A percentile compares a stretch with the other conserved stretches of the same genome.
Conservation (phyloP, 2,329 filamentous ascomycete genomes). For the Coniella vitis region DNA sequence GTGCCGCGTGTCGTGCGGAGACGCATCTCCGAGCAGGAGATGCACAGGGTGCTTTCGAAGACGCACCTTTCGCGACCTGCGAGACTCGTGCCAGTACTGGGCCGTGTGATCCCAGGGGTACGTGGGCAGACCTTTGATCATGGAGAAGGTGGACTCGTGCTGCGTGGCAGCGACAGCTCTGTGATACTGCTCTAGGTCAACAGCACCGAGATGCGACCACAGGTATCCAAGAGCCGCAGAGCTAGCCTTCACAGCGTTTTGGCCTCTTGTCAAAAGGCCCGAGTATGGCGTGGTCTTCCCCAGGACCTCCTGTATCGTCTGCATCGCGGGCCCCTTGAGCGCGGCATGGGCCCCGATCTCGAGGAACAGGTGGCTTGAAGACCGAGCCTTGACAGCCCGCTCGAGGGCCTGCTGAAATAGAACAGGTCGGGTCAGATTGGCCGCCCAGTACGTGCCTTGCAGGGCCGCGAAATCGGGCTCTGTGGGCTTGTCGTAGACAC, state of each 20-base stretch:
- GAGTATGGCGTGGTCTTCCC: background rate
- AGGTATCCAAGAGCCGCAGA: slow-evolving; percentile 16
- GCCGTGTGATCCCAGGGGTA: slow-evolving; percentile 12
- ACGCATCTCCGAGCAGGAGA: slow-evolving; percentile 2
- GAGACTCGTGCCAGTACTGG: slow-evolving; percentile 12
- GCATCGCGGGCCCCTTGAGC: background rate
- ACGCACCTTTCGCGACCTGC: slow-evolving; percentile 1
- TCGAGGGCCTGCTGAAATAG: slow-evolving; percentile 18
- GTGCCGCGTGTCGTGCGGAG: background rate
- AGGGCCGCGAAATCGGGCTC: background rate
- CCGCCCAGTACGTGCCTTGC: slow-evolving; percentile 16
- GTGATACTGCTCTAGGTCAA: slow-evolving; percentile 6
- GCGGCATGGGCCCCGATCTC: background rate
- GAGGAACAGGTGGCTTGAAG: slow-evolving; percentile 28
- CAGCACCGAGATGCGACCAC: slow-evolving; percentile 10
- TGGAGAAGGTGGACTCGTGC: background rate
- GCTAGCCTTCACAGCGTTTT: slow-evolving; percentile 17
- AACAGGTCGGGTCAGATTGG: slow-evolving; percentile 20
- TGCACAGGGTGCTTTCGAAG: background rate
- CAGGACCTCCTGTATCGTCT: background rate
- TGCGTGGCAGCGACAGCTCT: background rate
- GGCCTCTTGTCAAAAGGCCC: slow-evolving; percentile 10
- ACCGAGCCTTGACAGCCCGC: slow-evolving; percentile 24
- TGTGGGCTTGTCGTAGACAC: slow-evolving; percentile 15
- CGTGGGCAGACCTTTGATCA: slow-evolving; percentile 5